phyloP scores from a whole-genome alignment of 306 rosid genomes.

The Benincasa hispida region DNA sequence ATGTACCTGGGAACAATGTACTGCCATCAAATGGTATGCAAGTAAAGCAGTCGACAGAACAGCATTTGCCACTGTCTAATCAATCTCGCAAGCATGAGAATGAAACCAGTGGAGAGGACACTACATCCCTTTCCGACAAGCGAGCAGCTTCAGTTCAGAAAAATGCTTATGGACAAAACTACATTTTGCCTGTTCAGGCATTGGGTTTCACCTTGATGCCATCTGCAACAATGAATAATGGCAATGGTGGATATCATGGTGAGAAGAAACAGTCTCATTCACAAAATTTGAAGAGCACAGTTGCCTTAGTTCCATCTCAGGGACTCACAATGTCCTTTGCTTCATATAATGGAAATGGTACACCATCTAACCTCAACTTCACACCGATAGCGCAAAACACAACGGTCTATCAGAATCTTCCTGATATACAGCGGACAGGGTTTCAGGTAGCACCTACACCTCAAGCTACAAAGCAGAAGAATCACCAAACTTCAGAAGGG shows the following conservation, averaged over 20 bases:
- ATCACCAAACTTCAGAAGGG: slow-evolving; percentile 26
- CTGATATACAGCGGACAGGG: slow-evolving; percentile 32
- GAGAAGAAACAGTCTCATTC: slow-evolving; percentile 34
- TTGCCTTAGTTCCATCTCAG: slow-evolving; percentile 41
- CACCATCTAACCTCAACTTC: slow-evolving; percentile 21
- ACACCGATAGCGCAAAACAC: slow-evolving; percentile 13
- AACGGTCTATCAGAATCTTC: slow-evolving; percentile 35
- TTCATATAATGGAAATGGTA: slow-evolving; percentile 11
- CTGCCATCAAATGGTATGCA: slow-evolving; percentile 27
- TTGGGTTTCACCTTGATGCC: slow-evolving; percentile 46
- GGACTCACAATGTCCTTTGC: slow-evolving; percentile 50
- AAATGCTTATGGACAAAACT: slow-evolving; percentile 32
- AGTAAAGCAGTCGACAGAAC: slow-evolving; percentile 35
- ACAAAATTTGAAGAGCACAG: slow-evolving; percentile 31
- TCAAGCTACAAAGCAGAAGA: slow-evolving; percentile 33
- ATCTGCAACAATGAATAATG: slow-evolving; percentile 25
- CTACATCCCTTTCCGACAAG: slow-evolving; percentile 27
- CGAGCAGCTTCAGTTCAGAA: slow-evolving; percentile 24
- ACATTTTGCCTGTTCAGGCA: slow-evolving; percentile 45
- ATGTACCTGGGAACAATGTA: slow-evolving; percentile 22
- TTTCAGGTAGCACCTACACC: slow-evolving; percentile 30
- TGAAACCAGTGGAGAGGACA: slow-evolving; percentile 20
- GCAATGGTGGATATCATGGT: slow-evolving; percentile 28
- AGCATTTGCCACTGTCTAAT: slow-evolving; percentile 18
- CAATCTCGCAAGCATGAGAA: slow-evolving; percentile 28